phyloP scores from a whole-genome alignment of 495 filamentous ascomycete genomes.

The Podospora comata region DNA sequence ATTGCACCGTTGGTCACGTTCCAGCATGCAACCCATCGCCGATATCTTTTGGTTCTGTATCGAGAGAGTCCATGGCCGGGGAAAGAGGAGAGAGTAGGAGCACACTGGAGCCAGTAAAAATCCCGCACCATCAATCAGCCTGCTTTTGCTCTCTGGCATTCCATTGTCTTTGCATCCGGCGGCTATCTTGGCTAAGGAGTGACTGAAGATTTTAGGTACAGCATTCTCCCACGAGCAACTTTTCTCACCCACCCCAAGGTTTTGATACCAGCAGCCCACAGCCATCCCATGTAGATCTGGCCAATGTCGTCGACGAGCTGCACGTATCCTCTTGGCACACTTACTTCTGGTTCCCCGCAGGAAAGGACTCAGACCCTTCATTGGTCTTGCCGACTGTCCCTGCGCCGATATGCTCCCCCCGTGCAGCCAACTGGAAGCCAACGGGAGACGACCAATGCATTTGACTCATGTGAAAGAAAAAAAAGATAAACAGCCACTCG shows the following conservation, averaged over 20 bases:
- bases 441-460: neutral
- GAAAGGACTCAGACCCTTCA: neutral
- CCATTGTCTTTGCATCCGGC: neutral
- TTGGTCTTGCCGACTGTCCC: constrained; percentile 2
- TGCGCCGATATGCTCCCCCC: constrained; percentile 6
- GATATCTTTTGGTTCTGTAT: neutral
- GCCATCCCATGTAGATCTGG: neutral
- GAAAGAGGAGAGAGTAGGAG: constrained; percentile 1
- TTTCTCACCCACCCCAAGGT: neutral
- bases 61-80: neutral
- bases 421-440: constrained; percentile 1
- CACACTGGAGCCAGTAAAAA: constrained; percentile 22
- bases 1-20: constrained; percentile 5
- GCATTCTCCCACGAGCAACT: neutral
- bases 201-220: neutral
- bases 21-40: constrained; percentile 9
- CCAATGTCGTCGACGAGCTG: neutral
- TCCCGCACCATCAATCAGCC: constrained; percentile 26
- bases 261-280: neutral
- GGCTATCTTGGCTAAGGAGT: neutral
- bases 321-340: neutral
- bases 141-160: constrained; percentile 18
- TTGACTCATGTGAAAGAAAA: neutral
- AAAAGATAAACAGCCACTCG: constrained; percentile 9
- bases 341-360: neutral